A percentile compares a stretch with the other conserved stretches of the same genome.
Evolutionary conservation across 2,329 filamentous ascomycete genomes (phyloP).

Genomic region (Nakataea oryzae): DNA sequence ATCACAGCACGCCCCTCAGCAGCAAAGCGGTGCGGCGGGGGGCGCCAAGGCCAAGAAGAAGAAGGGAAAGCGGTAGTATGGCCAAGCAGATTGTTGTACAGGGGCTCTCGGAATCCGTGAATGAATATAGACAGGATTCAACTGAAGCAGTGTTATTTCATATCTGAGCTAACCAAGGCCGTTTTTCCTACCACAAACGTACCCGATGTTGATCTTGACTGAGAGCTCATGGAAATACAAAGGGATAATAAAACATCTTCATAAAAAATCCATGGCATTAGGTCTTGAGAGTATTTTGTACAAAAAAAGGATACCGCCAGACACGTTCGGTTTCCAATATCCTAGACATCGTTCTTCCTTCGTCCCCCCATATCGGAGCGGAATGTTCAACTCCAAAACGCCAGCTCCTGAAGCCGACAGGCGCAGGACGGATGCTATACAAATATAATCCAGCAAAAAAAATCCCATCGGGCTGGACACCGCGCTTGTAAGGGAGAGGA

Average conservation of each 20-base stretch:
- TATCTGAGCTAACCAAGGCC: too few relatives aligned
- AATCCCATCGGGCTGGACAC: neutral
- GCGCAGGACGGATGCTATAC: neutral
- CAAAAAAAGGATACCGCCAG: neutral
- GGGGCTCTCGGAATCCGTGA: too few relatives aligned
- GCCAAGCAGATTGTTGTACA: too few relatives aligned
- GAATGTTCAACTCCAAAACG: neutral
- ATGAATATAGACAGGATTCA: too few relatives aligned
- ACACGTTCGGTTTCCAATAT: neutral
- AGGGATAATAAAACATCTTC: neutral
- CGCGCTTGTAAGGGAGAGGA: neutral
- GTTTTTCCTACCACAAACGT: too few relatives aligned
- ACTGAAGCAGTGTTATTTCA: too few relatives aligned
- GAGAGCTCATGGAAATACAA: too few relatives aligned
- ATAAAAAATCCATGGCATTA: neutral
- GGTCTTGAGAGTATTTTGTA: neutral
- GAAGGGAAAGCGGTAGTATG: constrained; percentile 59
- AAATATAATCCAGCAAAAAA: neutral
- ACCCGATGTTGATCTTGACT: constrained; percentile 12
- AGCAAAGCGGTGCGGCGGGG: constrained; percentile 23
- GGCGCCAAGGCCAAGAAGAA: constrained; percentile 56
- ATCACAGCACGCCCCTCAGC: constrained; percentile 5
- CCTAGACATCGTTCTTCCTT: neutral
- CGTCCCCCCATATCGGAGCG: neutral
- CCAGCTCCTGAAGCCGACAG: neutral